Conservation (phyloP, 2,329 filamentous ascomycete genomes). For the Thielaviopsis euricoi region DNA sequence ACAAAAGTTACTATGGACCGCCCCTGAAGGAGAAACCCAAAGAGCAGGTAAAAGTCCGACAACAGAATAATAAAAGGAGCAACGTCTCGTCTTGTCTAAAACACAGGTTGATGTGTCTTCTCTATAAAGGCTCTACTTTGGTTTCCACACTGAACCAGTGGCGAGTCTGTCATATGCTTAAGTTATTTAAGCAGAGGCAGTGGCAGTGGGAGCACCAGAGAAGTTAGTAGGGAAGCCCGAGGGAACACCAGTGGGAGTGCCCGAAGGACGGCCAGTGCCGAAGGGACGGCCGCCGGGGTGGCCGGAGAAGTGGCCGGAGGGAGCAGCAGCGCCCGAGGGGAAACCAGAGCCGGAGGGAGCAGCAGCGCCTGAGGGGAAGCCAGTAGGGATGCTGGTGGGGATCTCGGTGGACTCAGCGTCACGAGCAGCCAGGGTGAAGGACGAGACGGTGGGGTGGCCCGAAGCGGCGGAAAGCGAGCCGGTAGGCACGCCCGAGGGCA, state of each 20-base stretch:
- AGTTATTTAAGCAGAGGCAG: neutral
- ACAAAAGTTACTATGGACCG: neutral
- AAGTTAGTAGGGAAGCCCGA: neutral
- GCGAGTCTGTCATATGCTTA: too few relatives aligned
- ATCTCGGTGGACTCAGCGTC: neutral
- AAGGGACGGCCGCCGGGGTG: neutral
- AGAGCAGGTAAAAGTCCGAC: too few relatives aligned
- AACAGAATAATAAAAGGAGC: too few relatives aligned
- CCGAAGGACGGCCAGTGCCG: neutral
- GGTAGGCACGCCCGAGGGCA: neutral
- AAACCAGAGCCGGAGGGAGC: neutral
- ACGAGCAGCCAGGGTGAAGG: neutral
- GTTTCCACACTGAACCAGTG: too few relatives aligned
- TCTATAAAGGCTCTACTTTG: too few relatives aligned
- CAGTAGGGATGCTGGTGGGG: neutral
- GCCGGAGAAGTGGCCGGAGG: neutral
- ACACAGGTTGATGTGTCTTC: too few relatives aligned
- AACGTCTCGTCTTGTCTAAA: too few relatives aligned
- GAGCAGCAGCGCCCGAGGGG: neutral
- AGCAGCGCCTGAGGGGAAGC: neutral
- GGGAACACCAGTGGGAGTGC: neutral
- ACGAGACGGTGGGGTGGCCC: neutral
- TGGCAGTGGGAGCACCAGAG: neutral
- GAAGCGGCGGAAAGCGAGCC: too few relatives aligned
- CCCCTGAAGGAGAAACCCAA: too few relatives aligned